Conservation (phyloP, 495 filamentous ascomycete species). For the Aspergillus indologenus region DNA sequence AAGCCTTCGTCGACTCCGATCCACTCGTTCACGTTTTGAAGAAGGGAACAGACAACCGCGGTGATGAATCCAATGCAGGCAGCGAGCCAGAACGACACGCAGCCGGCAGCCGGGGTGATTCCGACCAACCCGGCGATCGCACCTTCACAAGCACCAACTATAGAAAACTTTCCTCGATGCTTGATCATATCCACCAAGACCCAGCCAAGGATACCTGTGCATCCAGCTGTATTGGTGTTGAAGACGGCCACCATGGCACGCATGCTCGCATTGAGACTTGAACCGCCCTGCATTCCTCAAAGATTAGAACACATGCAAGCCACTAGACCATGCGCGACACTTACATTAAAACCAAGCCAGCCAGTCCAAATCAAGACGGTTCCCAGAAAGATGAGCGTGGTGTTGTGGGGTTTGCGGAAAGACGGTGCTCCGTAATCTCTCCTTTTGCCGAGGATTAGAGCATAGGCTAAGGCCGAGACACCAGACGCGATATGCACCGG, state of each 20-base stretch:
- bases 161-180: constrained; percentile 52
- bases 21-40: constrained; percentile 56
- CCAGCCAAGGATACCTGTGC: constrained; percentile 57
- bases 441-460: constrained; percentile 53
- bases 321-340: constrained; percentile 2
- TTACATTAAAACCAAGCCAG: constrained; percentile 59
- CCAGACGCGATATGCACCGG: constrained; percentile 57
- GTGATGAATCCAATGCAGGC: constrained; percentile 59
- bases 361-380: constrained; percentile 60
- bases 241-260: constrained; percentile 57
- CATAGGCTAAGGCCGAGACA: constrained; percentile 54
- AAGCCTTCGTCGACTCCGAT: constrained; percentile 58
- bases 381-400: constrained; percentile 54
- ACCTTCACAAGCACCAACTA: constrained; percentile 59
- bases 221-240: constrained; percentile 61
- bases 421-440: constrained; percentile 40
- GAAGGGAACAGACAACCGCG: constrained; percentile 45
- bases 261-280: constrained; percentile 54
- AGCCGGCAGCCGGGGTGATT: constrained; percentile 63
- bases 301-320: background rate
- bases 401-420: constrained; percentile 53
- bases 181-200: constrained; percentile 56
- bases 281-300: constrained; percentile 44
- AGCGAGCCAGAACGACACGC: constrained; percentile 54
- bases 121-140: constrained; percentile 63